phyloP scores from a whole-genome alignment of 768 basidiomycete species.

The Tylopilus felleus region DNA sequence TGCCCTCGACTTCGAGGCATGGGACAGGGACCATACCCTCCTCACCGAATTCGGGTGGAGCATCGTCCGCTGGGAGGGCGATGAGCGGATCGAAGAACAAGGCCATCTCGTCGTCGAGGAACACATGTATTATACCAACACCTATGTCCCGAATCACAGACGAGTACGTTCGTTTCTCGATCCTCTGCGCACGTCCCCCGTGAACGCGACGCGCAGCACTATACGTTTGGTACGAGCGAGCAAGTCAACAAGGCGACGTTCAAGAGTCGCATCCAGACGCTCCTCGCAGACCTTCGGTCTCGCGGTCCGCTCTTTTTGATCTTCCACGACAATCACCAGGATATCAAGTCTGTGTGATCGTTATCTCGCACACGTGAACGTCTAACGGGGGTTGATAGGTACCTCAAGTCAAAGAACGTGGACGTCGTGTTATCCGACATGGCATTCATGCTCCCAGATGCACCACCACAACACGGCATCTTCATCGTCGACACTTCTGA shows the following conservation, averaged over 20 bases:
- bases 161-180: constrained; percentile 39
- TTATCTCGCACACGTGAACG: neutral
- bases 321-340: constrained; percentile 76
- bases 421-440: constrained; percentile 52
- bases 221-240: constrained; percentile 63
- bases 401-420: constrained; percentile 49
- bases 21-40: constrained; percentile 71
- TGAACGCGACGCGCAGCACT: constrained; percentile 43
- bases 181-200: neutral
- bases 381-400: constrained; percentile 35
- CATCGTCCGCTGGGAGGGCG: constrained; percentile 52
- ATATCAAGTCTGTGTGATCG: constrained; percentile 56
- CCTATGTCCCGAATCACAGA: constrained; percentile 61
- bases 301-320: constrained; percentile 70
- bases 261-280: constrained; percentile 46
- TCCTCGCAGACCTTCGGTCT: constrained; percentile 39
- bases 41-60: constrained; percentile 87
- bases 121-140: constrained; percentile 53
- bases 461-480: constrained; percentile 46
- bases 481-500: constrained; percentile 73
- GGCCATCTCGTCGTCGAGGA: constrained; percentile 69
- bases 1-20: constrained; percentile 79
- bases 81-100: constrained; percentile 42
- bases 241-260: constrained; percentile 49
- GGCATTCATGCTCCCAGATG: constrained; percentile 56